phyloP scores from a whole-genome alignment of 164 flowering plant species.

The Vitis riparia region DNA sequence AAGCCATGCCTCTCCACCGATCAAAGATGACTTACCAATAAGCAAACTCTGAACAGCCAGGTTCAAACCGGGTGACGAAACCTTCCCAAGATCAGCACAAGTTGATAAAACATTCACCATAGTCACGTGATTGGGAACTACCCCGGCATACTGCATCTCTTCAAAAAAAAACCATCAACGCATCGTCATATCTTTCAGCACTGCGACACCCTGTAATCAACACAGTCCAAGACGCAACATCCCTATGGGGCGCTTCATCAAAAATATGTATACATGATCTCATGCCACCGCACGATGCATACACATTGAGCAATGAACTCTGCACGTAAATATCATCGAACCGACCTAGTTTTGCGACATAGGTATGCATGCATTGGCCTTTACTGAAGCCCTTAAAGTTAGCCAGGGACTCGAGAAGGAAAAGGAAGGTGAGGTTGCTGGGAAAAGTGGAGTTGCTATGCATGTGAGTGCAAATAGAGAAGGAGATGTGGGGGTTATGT shows the following conservation, averaged over 20 bases:
- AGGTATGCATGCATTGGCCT: no score
- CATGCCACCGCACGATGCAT: slow-evolving; percentile 42
- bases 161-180: slow-evolving; percentile 44
- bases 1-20: no score
- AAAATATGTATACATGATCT: slow-evolving; percentile 34
- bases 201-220: slow-evolving; percentile 44
- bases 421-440: no score
- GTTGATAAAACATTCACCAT: slow-evolving; percentile 19
- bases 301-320: slow-evolving; percentile 48
- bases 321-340: slow-evolving; percentile 44
- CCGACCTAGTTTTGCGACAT: slow-evolving; percentile 36
- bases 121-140: slow-evolving; percentile 53
- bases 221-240: slow-evolving; percentile 66
- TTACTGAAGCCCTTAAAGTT: no score
- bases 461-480: no score
- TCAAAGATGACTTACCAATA: no score
- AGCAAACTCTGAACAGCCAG: no score
- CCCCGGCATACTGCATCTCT: slow-evolving; percentile 46
- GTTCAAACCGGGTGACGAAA: no score
- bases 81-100: slow-evolving; percentile 39
- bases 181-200: slow-evolving; percentile 36
- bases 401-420: no score
- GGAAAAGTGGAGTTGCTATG: no score
- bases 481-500: no score
- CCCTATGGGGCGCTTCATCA: slow-evolving; percentile 58